phyloP scores from a whole-genome alignment of 1,139 yeast genomes.

The Lodderomyces orthopsilosis region DNA sequence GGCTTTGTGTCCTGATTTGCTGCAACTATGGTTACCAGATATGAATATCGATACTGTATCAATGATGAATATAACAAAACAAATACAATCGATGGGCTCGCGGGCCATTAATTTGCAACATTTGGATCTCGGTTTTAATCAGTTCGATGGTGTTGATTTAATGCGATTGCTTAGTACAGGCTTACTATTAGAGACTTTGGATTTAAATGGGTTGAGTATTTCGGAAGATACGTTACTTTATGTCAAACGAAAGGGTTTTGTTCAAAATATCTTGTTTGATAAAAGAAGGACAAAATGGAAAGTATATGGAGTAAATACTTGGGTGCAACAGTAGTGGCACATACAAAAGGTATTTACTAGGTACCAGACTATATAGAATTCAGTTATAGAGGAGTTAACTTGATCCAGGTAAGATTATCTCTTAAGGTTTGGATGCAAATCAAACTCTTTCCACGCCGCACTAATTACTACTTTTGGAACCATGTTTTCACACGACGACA shows the following conservation, averaged over 20 bases:
- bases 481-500: neutral
- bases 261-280: constrained; percentile 24
- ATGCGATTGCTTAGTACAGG: constrained; percentile 25
- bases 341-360: no score
- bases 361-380: no score
- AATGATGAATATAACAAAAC: constrained; percentile 26
- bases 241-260: constrained; percentile 21
- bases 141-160: constrained; percentile 40
- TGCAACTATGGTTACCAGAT: constrained; percentile 30
- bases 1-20: constrained; percentile 22
- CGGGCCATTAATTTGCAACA: constrained; percentile 16
- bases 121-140: constrained; percentile 40
- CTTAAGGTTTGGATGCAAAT: no score
- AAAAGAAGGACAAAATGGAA: constrained; percentile 31
- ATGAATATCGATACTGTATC: constrained; percentile 38
- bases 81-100: neutral
- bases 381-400: no score
- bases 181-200: constrained; percentile 20
- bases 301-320: constrained; percentile 33
- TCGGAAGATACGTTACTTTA: constrained; percentile 29
- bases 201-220: constrained; percentile 37
- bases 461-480: no score
- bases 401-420: no score
- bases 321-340: constrained; percentile 7
- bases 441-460: no score